Conservation (phyloP, 2,329 filamentous ascomycete species). For the Xylariaceae sp. region DNA sequence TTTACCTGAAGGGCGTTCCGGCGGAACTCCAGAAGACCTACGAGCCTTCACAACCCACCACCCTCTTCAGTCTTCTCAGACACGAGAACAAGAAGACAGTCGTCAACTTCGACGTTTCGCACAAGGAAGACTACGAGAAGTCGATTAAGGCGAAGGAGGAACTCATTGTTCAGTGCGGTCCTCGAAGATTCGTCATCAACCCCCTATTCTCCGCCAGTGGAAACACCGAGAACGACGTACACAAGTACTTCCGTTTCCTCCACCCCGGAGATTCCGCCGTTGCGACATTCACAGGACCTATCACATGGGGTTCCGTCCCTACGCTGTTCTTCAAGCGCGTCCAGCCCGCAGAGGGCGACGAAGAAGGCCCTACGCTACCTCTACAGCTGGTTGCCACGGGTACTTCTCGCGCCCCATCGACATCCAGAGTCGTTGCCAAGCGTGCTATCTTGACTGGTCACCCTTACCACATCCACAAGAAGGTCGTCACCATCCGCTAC, state of each 20-base stretch:
- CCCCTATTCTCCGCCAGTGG: constrained; percentile 87
- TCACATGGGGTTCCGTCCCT: constrained; percentile 91
- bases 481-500: constrained; percentile 92
- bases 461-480: constrained; percentile 98
- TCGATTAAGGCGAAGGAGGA: constrained; percentile 90
- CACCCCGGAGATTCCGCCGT: constrained; percentile 87
- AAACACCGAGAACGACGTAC: constrained; percentile 89
- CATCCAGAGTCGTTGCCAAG: constrained; percentile 80
- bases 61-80: constrained; percentile 79
- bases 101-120: constrained; percentile 82
- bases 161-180: constrained; percentile 84
- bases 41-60: constrained; percentile 55
- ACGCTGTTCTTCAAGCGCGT: constrained; percentile 77
- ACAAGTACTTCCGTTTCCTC: constrained; percentile 90
- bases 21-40: constrained; percentile 42
- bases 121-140: constrained; percentile 68
- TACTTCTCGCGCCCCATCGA: constrained; percentile 74
- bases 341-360: constrained; percentile 37
- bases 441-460: constrained; percentile 91
- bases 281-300: constrained; percentile 81
- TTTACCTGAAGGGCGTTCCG: constrained; percentile 60
- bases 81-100: constrained; percentile 94
- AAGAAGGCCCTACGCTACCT: constrained; percentile 41
- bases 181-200: constrained; percentile 79
- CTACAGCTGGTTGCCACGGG: constrained; percentile 79